phyloP scores from a whole-genome alignment of 225 moss, liverwort and hornwort genomes.

The Physcomitrellopsis africana region DNA sequence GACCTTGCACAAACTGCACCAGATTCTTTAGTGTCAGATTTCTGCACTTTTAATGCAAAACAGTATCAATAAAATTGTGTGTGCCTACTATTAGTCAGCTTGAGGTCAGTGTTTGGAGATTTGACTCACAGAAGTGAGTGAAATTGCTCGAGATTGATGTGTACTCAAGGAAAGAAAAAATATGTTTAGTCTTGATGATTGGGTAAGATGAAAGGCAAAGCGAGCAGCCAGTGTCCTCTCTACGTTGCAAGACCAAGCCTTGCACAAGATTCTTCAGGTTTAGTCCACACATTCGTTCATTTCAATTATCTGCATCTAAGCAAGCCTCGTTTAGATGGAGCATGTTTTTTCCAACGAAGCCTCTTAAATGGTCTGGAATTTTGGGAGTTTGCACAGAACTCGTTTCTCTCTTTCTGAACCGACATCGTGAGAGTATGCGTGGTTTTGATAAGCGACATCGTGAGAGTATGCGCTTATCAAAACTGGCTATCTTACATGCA shows the following conservation, averaged over 20 bases:
- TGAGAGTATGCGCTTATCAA: conserved; percentile 21
- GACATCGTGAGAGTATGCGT: neutral
- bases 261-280: no score
- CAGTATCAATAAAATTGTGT: neutral
- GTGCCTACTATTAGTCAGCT: no score
- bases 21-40: neutral
- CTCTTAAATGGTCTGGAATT: no score
- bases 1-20: neutral
- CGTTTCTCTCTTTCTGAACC: no score
- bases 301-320: no score
- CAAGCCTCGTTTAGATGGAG: no score
- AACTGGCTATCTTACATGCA: conserved; percentile 43
- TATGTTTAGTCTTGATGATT: neutral
- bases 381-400: no score
- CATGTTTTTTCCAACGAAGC: no score
- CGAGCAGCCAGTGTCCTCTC: conserved; percentile 73
- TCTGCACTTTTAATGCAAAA: neutral
- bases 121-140: no score
- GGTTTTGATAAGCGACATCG: conserved; percentile 4
- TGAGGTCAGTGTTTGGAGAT: no score
- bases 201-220: conserved; percentile 71
- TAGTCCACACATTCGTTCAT: conserved; percentile 82
- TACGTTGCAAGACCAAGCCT: conserved; percentile 95
- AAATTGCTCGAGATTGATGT: no score
- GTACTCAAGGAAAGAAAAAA: no score